Conservation (phyloP, 2,329 filamentous ascomycete species). For the Nemania sp. region DNA sequence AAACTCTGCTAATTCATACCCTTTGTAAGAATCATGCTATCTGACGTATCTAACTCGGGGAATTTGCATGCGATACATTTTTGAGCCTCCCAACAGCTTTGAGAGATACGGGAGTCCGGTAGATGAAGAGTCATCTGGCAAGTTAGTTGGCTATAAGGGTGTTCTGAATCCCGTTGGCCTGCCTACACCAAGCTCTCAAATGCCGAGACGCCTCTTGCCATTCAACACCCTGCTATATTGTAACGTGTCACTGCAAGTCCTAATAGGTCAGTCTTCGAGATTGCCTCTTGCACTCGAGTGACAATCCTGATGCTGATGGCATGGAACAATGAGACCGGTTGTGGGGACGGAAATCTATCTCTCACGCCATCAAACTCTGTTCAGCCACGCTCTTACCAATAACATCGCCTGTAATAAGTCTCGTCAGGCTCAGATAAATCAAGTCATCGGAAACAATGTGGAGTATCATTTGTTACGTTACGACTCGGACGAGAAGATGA, state of each 20-base stretch:
- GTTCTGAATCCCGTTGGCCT: slow-evolving; percentile 1
- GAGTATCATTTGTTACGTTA: slow-evolving; percentile 15
- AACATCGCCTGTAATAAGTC: slow-evolving; percentile 9
- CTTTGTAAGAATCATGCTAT: slow-evolving; percentile 18
- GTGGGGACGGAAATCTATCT: too few relatives aligned
- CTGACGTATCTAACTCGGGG: slow-evolving; percentile 23
- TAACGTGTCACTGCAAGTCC: slow-evolving; percentile 37
- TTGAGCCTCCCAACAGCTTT: slow-evolving; percentile 13
- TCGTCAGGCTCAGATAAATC: slow-evolving; percentile 4
- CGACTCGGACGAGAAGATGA: not conserved
- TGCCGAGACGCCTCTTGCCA: slow-evolving; percentile 31
- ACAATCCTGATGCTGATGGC: not conserved
- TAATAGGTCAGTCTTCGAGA: slow-evolving; percentile 20
- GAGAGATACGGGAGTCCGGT: slow-evolving; percentile 2
- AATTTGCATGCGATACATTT: slow-evolving; percentile 28
- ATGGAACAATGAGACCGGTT: not conserved
- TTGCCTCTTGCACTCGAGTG: slow-evolving; percentile 2
- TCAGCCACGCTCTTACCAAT: slow-evolving; percentile 17
- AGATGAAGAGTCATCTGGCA: slow-evolving; percentile 6
- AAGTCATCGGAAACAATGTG: not conserved
- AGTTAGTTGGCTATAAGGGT: slow-evolving; percentile 15
- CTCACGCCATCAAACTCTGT: not conserved
- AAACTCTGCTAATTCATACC: slow-evolving; percentile 19
- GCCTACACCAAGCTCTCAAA: slow-evolving; percentile 24
- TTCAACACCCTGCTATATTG: slow-evolving; percentile 31